A percentile compares a stretch with the other conserved stretches of the same genome.
Evolutionary conservation across 805 yeast species (phyloP).

Genomic region (Zygotorulaspora chibaensis): DNA sequence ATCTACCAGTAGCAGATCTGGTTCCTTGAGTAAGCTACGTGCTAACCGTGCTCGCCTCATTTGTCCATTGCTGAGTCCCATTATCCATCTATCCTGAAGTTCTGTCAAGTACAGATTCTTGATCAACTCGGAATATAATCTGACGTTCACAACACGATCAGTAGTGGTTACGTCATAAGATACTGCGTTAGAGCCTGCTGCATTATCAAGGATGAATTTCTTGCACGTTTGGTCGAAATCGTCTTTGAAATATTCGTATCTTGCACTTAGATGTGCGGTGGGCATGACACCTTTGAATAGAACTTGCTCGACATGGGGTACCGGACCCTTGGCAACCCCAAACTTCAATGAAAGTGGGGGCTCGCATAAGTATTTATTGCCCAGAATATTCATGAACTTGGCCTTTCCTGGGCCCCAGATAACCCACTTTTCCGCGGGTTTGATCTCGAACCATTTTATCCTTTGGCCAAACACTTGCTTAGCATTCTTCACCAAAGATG

Average conservation of each 20-base stretch:
- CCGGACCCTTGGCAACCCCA: slow-evolving; percentile 9
- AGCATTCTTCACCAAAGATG: slow-evolving; percentile 36
- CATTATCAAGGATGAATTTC: slow-evolving; percentile 52
- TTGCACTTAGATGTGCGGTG: slow-evolving; percentile 75
- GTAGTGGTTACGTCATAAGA: slow-evolving; percentile 35
- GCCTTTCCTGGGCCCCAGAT: slow-evolving; percentile 35
- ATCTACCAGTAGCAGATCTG: slow-evolving; percentile 68
- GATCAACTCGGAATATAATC: slow-evolving; percentile 42
- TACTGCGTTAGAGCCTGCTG: slow-evolving; percentile 41
- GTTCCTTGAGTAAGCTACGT: slow-evolving; percentile 58
- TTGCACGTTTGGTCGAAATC: slow-evolving; percentile 71
- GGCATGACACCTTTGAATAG: slow-evolving; percentile 47
- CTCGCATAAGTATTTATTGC: slow-evolving; percentile 26
- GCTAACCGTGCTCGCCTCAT: slow-evolving; percentile 88
- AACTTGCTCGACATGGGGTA: slow-evolving; percentile 30
- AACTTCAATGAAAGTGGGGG: slow-evolving; percentile 26
- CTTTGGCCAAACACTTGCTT: slow-evolving; percentile 24
- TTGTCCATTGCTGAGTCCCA: slow-evolving; percentile 90
- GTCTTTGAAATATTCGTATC: slow-evolving; percentile 85
- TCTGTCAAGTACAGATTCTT: slow-evolving; percentile 50
- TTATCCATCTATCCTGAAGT: slow-evolving; percentile 69
- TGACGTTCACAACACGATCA: slow-evolving; percentile 31
- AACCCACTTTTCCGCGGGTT: slow-evolving; percentile 41
- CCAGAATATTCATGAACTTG: slow-evolving; percentile 25
- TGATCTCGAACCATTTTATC: slow-evolving; percentile 22